Evolutionary conservation across 495 filamentous ascomycete genomes (phyloP).

Genomic region (Penicillium roqueforti): DNA sequence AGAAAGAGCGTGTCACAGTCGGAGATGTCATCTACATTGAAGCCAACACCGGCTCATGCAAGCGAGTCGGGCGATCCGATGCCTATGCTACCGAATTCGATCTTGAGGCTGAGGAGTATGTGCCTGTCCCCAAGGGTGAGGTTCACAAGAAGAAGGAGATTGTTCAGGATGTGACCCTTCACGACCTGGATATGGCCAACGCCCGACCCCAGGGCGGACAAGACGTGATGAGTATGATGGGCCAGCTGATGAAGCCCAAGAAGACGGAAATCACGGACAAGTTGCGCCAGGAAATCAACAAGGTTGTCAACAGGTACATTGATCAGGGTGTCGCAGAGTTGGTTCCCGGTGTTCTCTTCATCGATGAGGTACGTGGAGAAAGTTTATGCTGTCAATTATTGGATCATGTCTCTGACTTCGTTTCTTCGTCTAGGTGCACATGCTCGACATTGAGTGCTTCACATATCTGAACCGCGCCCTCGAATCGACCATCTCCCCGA

Average conservation of each 20-base stretch:
- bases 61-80: constrained; percentile 90
- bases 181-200: constrained; percentile 95
- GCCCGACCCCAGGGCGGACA: constrained; percentile 91
- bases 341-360: constrained; percentile 94
- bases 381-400: neutral
- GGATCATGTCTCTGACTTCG: neutral
- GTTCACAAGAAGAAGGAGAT: constrained; percentile 99
- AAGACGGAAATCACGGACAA: constrained; percentile 99
- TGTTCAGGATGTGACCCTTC: constrained; percentile 96
- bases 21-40: constrained; percentile 99
- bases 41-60: constrained; percentile 95
- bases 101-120: constrained; percentile 96
- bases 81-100: constrained; percentile 98
- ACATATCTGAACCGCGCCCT: constrained; percentile 97
- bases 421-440: constrained; percentile 70
- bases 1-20: constrained; percentile 92
- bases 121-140: constrained; percentile 96
- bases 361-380: constrained; percentile 73
- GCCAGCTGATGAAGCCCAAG: constrained; percentile 97
- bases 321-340: constrained; percentile 98
- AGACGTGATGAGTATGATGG: constrained; percentile 99
- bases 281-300: constrained; percentile 92
- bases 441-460: constrained; percentile 98
- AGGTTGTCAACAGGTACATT: constrained; percentile 96
- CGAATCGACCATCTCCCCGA: constrained; percentile 87